Evolutionary conservation across 2,329 filamentous ascomycete species (phyloP), one percentile per base, ranked within the genome.

Genomic region (Didymella pinodella): DNA sequence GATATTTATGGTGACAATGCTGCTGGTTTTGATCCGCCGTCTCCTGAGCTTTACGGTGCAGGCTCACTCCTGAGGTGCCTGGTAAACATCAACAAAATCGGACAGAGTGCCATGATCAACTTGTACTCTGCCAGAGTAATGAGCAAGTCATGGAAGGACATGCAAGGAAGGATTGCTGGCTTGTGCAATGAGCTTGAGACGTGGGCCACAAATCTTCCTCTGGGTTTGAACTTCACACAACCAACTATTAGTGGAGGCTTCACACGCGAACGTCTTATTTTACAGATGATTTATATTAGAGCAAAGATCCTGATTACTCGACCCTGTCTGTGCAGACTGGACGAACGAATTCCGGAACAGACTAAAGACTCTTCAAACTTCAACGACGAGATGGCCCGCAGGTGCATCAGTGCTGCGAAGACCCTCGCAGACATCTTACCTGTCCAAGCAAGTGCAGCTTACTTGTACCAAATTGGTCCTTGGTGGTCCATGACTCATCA

Each of bases 401-500:
- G 66, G 7, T 79, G 77, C 59, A 62, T 79, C 16, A 54, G 71
- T 18, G 71, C 77, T 29, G 78, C 78, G 1, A 51, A 68, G 47
- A 59, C 62, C 7, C 53, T 80, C n/a, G 48, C 75, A 1, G 54
- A 65, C 1, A 44, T 76, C 2, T 61, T 79, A 4, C 77, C 77
- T 4, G 65, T 71, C 10, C 45, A 67, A 18, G 59, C 67, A 0
- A 65, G 73, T 53, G 51, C 36, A 12, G 31, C n/a, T 1, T 66
- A 59, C 59, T 41, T 68, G 10, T 70, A 69, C 26, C 20, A 48
- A 4, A 52, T 61, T 14, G 65, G 65, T 12, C 78, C 78, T 4
- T 80, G 78, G 78, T 80, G 77, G 77, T 74, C 63, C 43, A 59
- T 75, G 14, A 63, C 79, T 16, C 70, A 73, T 46, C 38, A 66